A percentile compares a stretch with the other conserved stretches of the same genome.
Conservation (phyloP, 495 filamentous ascomycete species). For the Coniosporium apollinis region DNA sequence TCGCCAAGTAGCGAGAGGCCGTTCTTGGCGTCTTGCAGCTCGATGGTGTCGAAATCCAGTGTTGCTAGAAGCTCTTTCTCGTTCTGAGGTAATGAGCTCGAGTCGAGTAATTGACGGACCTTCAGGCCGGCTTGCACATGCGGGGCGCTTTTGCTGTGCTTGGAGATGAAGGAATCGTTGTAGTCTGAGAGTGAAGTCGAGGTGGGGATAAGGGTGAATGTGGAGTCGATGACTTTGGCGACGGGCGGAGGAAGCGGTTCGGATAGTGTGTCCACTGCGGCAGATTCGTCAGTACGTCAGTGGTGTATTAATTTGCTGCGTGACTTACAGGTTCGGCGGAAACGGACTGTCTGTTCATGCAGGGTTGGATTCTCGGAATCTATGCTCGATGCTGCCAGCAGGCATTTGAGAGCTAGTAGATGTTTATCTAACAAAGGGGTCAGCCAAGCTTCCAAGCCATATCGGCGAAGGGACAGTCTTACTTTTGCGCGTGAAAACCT, state of each 20-base stretch:
- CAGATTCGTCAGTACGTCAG: slow-evolving; percentile 1
- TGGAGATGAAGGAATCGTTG: slow-evolving; percentile 49
- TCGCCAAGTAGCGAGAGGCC: slow-evolving; percentile 42
- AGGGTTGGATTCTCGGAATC: slow-evolving; percentile 56
- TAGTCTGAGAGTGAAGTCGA: slow-evolving; percentile 39
- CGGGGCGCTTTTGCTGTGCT: slow-evolving; percentile 42
- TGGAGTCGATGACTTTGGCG: slow-evolving; percentile 46
- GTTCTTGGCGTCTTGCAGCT: slow-evolving; percentile 41
- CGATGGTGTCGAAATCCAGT: slow-evolving; percentile 35
- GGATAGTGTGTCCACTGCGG: slow-evolving; percentile 34
- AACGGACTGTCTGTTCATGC: slow-evolving; percentile 55
- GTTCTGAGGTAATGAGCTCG: slow-evolving; percentile 34
- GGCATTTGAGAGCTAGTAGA: slow-evolving; percentile 68
- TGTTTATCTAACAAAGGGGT: slow-evolving; percentile 48
- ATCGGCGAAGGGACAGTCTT: slow-evolving; percentile 22
- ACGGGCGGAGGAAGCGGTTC: slow-evolving; percentile 41
- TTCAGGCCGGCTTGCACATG: slow-evolving; percentile 49
- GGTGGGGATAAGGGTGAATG: slow-evolving; percentile 43
- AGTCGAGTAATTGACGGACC: slow-evolving; percentile 41
- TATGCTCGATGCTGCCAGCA: slow-evolving; percentile 53
- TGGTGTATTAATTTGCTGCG: not conserved
- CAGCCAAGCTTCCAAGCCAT: slow-evolving; percentile 10
- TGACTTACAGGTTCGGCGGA: slow-evolving; percentile 39
- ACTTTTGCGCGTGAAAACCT: slow-evolving; percentile 70
- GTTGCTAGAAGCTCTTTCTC: slow-evolving; percentile 44